These are phyloP conservation scores for Aureobasidium sp. DNA, from an alignment of 2,329 filamentous ascomycete genomes.

Conservation along the genomic window DNA sequence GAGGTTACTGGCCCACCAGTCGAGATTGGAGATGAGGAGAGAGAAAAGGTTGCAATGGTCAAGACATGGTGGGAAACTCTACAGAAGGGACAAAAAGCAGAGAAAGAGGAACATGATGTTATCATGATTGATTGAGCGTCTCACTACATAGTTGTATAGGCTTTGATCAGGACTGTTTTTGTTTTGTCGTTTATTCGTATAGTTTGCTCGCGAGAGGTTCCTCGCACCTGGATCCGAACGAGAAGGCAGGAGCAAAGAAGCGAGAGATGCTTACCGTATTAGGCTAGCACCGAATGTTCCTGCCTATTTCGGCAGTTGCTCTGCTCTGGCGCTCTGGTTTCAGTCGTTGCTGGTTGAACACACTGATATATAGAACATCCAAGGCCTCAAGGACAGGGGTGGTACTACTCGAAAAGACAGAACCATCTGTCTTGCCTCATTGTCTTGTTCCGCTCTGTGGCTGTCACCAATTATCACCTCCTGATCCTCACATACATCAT, in stretches of 20 bases:
- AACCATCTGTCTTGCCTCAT: too few relatives aligned
- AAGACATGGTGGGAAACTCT: conserved; percentile 30
- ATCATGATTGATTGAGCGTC: neutral
- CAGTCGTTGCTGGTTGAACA: too few relatives aligned
- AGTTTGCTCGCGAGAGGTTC: neutral
- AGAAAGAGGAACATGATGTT: neutral
- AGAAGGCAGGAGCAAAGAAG: neutral
- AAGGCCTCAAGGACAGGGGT: too few relatives aligned
- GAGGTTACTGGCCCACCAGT: conserved; percentile 38
- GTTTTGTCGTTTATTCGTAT: neutral
- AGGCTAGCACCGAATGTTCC: neutral
- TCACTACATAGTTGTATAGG: neutral
- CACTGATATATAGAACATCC: too few relatives aligned
- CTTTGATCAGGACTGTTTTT: neutral
- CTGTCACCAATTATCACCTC: too few relatives aligned
- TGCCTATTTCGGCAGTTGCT: neutral
- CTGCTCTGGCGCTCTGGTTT: neutral
- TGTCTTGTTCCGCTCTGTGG: too few relatives aligned
- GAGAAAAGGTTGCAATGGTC: conserved; percentile 31
- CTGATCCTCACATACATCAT: too few relatives aligned
- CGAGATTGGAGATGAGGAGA: conserved; percentile 38
- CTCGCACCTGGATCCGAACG: neutral
- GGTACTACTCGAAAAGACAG: too few relatives aligned
- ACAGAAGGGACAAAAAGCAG: neutral
- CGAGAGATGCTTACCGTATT: neutral